Conservation (phyloP, 768 basidiomycete genomes). For the Suillus sp. region DNA sequence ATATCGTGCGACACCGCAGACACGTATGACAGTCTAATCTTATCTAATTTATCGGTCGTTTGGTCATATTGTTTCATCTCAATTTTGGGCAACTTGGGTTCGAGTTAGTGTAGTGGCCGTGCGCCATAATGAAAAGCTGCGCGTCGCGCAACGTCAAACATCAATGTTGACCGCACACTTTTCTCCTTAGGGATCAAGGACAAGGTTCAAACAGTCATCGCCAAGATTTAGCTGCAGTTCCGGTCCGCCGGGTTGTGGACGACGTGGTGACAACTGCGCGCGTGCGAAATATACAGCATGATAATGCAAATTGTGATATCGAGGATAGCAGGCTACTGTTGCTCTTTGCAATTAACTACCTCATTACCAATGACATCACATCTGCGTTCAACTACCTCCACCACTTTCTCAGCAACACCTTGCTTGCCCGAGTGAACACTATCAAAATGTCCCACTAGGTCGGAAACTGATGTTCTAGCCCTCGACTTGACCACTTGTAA, state of each 20-base stretch:
- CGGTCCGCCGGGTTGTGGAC: not conserved
- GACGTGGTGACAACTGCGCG: not conserved
- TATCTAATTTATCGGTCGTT: not conserved
- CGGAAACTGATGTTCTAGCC: conserved; percentile 33
- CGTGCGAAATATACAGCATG: conserved; percentile 7
- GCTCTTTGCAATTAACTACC: conserved; percentile 27
- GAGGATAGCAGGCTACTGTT: conserved; percentile 10
- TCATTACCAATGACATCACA: conserved; percentile 61
- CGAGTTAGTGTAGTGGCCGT: conserved; percentile 24
- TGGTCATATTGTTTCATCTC: conserved; percentile 12
- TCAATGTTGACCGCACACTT: conserved; percentile 22
- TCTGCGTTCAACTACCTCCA: conserved; percentile 71
- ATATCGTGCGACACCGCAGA: conserved; percentile 2
- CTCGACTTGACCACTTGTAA: conserved; percentile 51
- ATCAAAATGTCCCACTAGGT: conserved; percentile 27
- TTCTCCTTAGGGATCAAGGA: conserved; percentile 14
- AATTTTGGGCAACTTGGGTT: conserved; percentile 19
- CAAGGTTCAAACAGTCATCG: conserved; percentile 14
- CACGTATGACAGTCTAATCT: not conserved
- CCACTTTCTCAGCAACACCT: conserved; percentile 75
- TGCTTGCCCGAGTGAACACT: conserved; percentile 37
- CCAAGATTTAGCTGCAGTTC: not conserved
- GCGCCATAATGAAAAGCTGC: conserved; percentile 23
- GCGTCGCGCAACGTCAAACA: conserved; percentile 28
- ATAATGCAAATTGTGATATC: conserved; percentile 8